Evolutionary conservation across 1,284 basidiomycete species (phyloP), one percentile per base, ranked within the genome.

Genomic region (Mycena citricolor): DNA sequence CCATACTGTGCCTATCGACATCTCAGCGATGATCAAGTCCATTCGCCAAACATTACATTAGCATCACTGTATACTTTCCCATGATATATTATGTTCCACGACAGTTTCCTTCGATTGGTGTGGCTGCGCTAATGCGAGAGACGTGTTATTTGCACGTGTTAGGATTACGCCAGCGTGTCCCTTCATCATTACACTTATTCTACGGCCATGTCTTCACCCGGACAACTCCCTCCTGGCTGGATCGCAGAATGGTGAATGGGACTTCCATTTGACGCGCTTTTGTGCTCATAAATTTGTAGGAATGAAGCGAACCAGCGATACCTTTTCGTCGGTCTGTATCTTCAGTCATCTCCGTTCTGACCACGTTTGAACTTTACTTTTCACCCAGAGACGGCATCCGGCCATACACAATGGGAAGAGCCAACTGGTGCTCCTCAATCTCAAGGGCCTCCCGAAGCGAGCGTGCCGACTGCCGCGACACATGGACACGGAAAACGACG

Each of bases 191-290:
- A 29, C 17, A 46, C 33, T 25, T 45, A 21, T 29, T 36, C 38
- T 31, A 30, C 41, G 40, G 43, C 45, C 43, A 87, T 88, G 85
- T 76, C 83, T 44, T 78, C 82, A 54, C 80, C 81, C 54, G 68
- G 70, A 60, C 80, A 86, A 63, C 70, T 95, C 36, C 92, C 92
- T 51, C 85, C 85, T 52, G 93, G 92, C 40, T 95, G 92, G 92
- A 74, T 77, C 55, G 83, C 89, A 60, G 86, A 94, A 74, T 94
- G 92, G 91, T 90, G 62, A 57, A 75, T 60, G 32, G 37, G 24
- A 22, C 16, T 19, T 5, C 22, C 16, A 31, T 12, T 20, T 26
- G 32, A 19, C n/a, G 14, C 31, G 29, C n/a, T 37, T 50, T 51
- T 36, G 38, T 32, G 24, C 44, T 47, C 29, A 56, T 44, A 38